These are phyloP conservation scores for Imleria badia DNA, from an alignment of 768 basidiomycete species.

Conservation along the genomic window DNA sequence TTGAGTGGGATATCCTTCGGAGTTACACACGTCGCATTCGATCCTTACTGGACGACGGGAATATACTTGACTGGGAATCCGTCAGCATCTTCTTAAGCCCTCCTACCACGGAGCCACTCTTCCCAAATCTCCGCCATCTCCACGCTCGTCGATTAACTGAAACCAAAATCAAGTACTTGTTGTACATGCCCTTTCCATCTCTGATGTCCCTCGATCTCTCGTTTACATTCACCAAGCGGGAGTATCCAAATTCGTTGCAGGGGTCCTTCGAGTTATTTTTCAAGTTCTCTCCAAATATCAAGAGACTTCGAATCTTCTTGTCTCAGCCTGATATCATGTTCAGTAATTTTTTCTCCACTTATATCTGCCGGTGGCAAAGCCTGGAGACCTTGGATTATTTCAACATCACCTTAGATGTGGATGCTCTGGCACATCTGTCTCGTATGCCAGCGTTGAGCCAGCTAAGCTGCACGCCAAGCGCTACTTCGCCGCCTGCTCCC, in stretches of 20 bases:
- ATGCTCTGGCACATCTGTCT: neutral
- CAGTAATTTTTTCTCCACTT: too few species aligned
- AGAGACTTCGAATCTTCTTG: neutral
- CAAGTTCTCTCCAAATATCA: neutral
- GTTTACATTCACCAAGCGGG: too few species aligned
- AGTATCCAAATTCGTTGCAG: neutral
- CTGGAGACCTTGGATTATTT: neutral
- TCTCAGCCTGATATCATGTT: too few species aligned
- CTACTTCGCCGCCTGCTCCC: neutral
- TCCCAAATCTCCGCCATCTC: neutral
- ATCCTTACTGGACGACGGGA: neutral
- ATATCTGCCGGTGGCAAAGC: neutral
- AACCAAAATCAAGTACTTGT: neutral
- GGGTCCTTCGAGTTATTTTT: neutral
- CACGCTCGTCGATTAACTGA: too few species aligned
- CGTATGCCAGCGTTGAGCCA: neutral
- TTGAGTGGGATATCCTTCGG: neutral
- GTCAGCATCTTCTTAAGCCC: neutral
- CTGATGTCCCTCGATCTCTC: neutral
- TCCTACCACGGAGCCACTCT: neutral
- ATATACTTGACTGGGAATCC: neutral
- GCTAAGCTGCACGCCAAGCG: neutral
- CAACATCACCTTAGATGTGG: neutral
- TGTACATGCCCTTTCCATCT: neutral
- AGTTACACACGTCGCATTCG: neutral